A percentile compares a stretch with the other conserved stretches of the same genome.
Conservation (phyloP, 352 stramenopile species). For the Aphanomyces cochlioides region DNA sequence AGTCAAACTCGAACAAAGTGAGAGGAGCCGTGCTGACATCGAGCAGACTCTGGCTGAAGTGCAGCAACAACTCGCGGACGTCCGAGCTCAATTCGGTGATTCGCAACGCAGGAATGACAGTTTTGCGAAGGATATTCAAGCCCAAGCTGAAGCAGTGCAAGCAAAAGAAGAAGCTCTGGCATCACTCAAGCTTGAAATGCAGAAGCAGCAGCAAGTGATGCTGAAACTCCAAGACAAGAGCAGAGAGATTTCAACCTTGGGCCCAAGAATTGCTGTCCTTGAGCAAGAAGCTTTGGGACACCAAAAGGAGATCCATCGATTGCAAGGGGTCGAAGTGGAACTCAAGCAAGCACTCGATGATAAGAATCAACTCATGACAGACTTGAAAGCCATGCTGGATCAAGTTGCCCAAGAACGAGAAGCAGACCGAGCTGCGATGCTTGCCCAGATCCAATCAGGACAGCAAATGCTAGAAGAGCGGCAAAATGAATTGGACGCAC, state of each 20-base stretch:
- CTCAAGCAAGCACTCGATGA: not conserved
- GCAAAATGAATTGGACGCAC: not conserved
- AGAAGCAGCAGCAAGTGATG: not conserved
- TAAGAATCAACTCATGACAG: not conserved
- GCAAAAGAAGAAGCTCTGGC: not conserved
- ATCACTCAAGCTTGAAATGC: not conserved
- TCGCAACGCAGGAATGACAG: not conserved
- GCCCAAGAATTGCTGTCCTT: not conserved
- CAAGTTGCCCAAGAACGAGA: not conserved
- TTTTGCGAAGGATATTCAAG: not conserved
- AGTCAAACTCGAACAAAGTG: constrained; percentile 7
- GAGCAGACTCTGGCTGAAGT: not conserved
- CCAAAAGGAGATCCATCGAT: constrained; percentile 2
- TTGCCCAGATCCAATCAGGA: not conserved
- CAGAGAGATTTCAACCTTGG: not conserved
- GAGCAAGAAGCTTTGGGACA: not conserved
- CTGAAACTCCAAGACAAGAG: constrained; percentile 11
- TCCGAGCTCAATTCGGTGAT: not conserved
- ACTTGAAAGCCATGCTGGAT: not conserved
- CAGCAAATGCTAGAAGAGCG: not conserved
- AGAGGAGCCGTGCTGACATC: not conserved
- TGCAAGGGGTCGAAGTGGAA: not conserved
- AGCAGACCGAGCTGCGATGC: not conserved
- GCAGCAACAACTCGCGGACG: not conserved
- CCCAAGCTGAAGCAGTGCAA: not conserved